Conservation (phyloP, 495 filamentous ascomycete genomes). For the Jackrogersella multiformis region DNA sequence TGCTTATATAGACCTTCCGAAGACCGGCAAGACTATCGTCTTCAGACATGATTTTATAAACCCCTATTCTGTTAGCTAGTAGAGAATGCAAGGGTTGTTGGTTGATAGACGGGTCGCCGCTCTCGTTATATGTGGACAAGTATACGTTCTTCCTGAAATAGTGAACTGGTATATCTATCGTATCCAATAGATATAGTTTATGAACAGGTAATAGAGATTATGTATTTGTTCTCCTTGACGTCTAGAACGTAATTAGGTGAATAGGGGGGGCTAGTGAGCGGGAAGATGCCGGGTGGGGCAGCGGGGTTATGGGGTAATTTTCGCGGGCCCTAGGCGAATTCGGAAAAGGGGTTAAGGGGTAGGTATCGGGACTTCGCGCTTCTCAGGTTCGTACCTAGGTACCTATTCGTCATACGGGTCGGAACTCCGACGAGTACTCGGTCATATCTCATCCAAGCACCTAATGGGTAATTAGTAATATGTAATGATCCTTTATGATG, state of each 20-base stretch:
- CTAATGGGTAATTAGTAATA: background rate
- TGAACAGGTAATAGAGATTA: no score
- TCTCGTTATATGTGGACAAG: background rate
- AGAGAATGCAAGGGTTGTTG: background rate
- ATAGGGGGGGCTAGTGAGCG: background rate
- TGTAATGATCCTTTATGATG: background rate
- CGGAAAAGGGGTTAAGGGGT: no score
- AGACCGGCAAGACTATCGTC: background rate
- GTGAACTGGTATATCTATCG: background rate
- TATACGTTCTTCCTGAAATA: background rate
- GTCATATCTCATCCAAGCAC: background rate
- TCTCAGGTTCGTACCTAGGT: no score
- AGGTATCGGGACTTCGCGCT: background rate
- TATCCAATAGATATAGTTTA: background rate
- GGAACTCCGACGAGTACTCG: conserved; percentile 1
- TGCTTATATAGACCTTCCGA: background rate
- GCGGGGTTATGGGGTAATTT: background rate
- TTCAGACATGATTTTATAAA: background rate
- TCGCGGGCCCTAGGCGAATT: no score
- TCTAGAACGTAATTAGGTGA: background rate
- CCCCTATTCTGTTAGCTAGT: background rate
- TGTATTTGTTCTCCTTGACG: background rate
- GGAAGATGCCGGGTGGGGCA: conserved; percentile 2
- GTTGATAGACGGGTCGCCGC: background rate
- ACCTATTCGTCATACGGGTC: background rate